Base-by-base conservation (phyloP, 108 stramenopile genomes). In the Conticribra guillardii region DNA sequence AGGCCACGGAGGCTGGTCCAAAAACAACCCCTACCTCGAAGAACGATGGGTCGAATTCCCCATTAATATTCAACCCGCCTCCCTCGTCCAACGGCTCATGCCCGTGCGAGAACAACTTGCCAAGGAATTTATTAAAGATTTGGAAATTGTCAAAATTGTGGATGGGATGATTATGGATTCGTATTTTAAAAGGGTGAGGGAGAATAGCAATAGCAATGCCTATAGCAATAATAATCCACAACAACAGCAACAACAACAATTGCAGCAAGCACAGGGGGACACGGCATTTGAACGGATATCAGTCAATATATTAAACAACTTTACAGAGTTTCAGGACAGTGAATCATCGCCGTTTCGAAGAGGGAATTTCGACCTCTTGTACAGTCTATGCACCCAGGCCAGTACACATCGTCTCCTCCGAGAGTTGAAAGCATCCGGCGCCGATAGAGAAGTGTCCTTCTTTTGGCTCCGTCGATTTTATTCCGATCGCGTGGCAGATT, bases 331-430 rank as follows among this genome's bases (percentile, higher is more conserved):
- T 60, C 75, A 81, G 37, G 81, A 80, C 14, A 61, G 51, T 22
- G 69, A 31, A 24, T 80, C 89, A 14, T 88, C 87, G 15, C 88
- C 88, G 17, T 83, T 89, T 18, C 82, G 93, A 22, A 63, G 76
- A 34, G 84, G 87, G 2, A 95, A 90, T 60, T 92, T 95, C 60
- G 93, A 95, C 51, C 63, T 95, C 18, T 60, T 95, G 4, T 63
- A 81, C 41, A 69, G 82, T 14, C 64, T 95, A 7, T 77, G 82
- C 15, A 95, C 90, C 7, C 93, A 92, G 47, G 90, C 88, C 65
- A 64, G 82, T 14, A 71, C 89, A n/a, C 93, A 95, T 49, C 76
- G 87, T 16, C 69, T 94, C 22, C 59, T 94, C 14, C 71, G 82
- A 3, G 53, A 81, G 19, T 56, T 80, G 3, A 49, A 57, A 63